Evolutionary conservation across 208 protist genomes (phyloP), one percentile per base, ranked within the genome.

Genomic region (Vickermania spadyakhi): DNA sequence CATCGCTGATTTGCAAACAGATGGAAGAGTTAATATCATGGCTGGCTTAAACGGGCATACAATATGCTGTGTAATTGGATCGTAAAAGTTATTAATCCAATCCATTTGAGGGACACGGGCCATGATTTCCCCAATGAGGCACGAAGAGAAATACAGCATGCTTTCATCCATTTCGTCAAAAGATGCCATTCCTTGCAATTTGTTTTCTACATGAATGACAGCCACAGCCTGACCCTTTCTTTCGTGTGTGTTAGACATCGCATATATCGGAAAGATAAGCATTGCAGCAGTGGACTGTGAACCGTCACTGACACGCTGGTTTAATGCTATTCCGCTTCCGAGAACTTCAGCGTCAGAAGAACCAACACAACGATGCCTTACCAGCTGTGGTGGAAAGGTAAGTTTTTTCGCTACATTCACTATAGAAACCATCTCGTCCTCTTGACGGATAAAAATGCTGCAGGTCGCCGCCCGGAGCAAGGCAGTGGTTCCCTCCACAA

Each of bases 11-110:
- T 1, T 25, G 22, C 25, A 55, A 30, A 23, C 31, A 50, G 53
- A 45, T n/a, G 68, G 62, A 13, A 67, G 41, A 36, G 31, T 27
- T 45, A 64, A 27, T 26, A 52, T 60, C 58, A 72, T 75, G n/a
- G 54, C 41, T 21, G 72, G 74, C 29, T 62, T 62, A 72, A 95
- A 95, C 14, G 88, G 88, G 4, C 82, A 70, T 21, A 92, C 59
- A 50, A 91, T 89, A 60, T 92, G 88, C 64, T 92, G 88, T 1
- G 88, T 89, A 2, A 79, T 73, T 1, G 88, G 88, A 58, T 95
- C 83, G 65, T 88, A 91, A 71, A 91, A 92, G 23, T 70, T 70
- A 22, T 81, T 70, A 2, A 87, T 50, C 72, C 81, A 92, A 56
- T 89, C 79, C 57, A 95, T 66, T 59, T 83, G 73, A 11, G 77